Conservation (phyloP, 2,329 filamentous ascomycete species). For the Verticillium nubilum region DNA sequence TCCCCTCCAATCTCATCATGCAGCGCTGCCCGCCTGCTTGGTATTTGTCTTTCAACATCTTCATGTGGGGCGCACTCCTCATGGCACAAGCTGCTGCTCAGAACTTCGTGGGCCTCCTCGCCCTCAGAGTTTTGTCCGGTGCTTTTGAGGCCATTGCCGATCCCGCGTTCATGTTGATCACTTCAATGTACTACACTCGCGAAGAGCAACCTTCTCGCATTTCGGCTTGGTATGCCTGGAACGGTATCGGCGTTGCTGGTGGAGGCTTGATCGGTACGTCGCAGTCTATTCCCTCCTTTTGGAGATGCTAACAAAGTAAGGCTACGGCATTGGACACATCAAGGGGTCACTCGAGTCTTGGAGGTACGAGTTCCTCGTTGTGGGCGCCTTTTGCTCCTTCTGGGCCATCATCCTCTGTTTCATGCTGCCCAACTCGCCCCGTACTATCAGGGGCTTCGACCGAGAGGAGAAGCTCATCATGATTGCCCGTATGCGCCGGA, state of each 20-base stretch:
- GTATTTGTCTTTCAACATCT: constrained; percentile 41
- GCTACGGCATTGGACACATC: constrained; percentile 55
- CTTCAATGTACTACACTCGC: constrained; percentile 60
- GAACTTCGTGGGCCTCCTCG: constrained; percentile 50
- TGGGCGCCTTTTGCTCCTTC: constrained; percentile 47
- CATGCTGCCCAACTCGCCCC: constrained; percentile 52
- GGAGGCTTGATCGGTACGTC: constrained; percentile 38
- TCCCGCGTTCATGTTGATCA: constrained; percentile 55
- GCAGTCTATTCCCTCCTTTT: neutral
- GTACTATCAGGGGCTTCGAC: constrained; percentile 45
- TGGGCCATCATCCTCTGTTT: constrained; percentile 56
- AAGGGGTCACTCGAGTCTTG: constrained; percentile 51
- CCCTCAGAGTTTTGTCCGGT: constrained; percentile 55
- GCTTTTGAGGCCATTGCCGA: constrained; percentile 54
- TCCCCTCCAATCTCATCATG: constrained; percentile 24
- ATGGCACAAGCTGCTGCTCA: constrained; percentile 47
- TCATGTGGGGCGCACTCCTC: constrained; percentile 45
- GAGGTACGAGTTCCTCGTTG: constrained; percentile 66
- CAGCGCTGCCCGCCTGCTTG: constrained; percentile 25
- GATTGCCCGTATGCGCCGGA: constrained; percentile 47
- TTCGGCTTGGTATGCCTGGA: constrained; percentile 54
- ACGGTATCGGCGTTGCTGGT: constrained; percentile 53
- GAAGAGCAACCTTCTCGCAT: constrained; percentile 57
- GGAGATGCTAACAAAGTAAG: constrained; percentile 15
- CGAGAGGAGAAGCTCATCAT: constrained; percentile 47